A percentile compares a stretch with the other conserved stretches of the same genome.
Evolutionary conservation across 345 rosid genomes (phyloP).

Genomic region (Orychophragmus violaceus): DNA sequence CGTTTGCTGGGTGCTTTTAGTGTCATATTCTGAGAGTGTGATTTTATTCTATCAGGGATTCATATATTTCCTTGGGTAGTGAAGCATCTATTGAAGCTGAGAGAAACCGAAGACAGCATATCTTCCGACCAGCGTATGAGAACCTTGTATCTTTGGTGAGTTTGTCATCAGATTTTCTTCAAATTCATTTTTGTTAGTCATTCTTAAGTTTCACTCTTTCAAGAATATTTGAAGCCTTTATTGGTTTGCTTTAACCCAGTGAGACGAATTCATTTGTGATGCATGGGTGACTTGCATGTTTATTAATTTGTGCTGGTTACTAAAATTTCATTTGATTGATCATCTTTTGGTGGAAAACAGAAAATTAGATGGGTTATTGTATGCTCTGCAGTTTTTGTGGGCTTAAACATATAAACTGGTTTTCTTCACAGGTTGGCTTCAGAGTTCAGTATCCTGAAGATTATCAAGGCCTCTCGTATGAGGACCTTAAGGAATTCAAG

Average conservation of each 20-base stretch:
- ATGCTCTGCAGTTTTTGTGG: conserved; percentile 7
- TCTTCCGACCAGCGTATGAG: conserved; percentile 69
- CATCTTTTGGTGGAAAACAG: conserved; percentile 4
- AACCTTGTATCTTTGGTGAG: conserved; percentile 91
- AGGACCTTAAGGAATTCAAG: conserved; percentile 96
- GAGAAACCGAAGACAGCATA: conserved; percentile 74
- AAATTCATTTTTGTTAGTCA: conserved; percentile 1
- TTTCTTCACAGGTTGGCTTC: conserved; percentile 69
- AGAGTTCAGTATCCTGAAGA: conserved; percentile 93
- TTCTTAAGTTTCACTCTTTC: background rate
- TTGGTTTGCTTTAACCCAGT: background rate
- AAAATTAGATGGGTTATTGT: conserved; percentile 4
- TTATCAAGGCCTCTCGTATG: conserved; percentile 77
- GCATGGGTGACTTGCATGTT: background rate
- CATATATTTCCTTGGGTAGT: conserved; percentile 55
- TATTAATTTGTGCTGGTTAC: background rate
- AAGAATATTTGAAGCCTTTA: background rate
- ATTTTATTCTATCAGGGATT: conserved; percentile 54
- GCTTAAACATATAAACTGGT: conserved; percentile 2
- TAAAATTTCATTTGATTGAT: background rate
- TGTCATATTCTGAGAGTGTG: conserved; percentile 22
- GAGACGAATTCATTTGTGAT: background rate
- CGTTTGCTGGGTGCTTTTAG: conserved; percentile 1
- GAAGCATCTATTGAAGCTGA: conserved; percentile 74
- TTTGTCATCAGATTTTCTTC: background rate